These are phyloP conservation scores for Haplosporangium sp. DNA, from an alignment of 371 early-diverging fungal genomes.

Conservation along the genomic window DNA sequence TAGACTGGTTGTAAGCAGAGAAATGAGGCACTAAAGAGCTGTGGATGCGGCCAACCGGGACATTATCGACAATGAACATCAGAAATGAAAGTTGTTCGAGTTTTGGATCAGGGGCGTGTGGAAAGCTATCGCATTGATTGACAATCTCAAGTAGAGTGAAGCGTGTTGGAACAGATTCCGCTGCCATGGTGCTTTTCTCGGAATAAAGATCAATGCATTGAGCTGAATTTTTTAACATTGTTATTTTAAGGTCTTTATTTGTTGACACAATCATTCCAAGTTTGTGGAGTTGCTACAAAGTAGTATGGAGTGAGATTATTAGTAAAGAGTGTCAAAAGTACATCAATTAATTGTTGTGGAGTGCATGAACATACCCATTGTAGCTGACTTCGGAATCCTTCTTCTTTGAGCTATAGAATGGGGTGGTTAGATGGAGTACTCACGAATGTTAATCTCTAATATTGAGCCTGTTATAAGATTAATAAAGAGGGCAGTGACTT, in stretches of 20 bases:
- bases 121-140: constrained; percentile 43
- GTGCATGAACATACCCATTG: constrained; percentile 25
- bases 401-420: constrained; percentile 27
- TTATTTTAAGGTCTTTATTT: not conserved
- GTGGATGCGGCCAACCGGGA: constrained; percentile 47
- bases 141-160: constrained; percentile 37
- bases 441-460: not conserved
- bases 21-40: constrained; percentile 20
- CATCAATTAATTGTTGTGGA: not conserved
- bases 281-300: constrained; percentile 35
- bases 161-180: constrained; percentile 1
- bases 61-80: constrained; percentile 32
- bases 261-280: constrained; percentile 13
- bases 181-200: constrained; percentile 5
- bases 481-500: not conserved
- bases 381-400: constrained; percentile 44
- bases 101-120: constrained; percentile 22
- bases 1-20: constrained; percentile 22
- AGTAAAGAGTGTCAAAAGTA: not conserved
- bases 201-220: too few relatives aligned
- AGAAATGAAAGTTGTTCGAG: constrained; percentile 22
- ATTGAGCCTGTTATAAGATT: not conserved
- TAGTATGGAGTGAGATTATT: not conserved
- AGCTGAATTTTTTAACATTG: not conserved
- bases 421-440: not conserved